Evolutionary conservation across 495 filamentous ascomycete species (phyloP).

Genomic region (Hypoxylon rickii): DNA sequence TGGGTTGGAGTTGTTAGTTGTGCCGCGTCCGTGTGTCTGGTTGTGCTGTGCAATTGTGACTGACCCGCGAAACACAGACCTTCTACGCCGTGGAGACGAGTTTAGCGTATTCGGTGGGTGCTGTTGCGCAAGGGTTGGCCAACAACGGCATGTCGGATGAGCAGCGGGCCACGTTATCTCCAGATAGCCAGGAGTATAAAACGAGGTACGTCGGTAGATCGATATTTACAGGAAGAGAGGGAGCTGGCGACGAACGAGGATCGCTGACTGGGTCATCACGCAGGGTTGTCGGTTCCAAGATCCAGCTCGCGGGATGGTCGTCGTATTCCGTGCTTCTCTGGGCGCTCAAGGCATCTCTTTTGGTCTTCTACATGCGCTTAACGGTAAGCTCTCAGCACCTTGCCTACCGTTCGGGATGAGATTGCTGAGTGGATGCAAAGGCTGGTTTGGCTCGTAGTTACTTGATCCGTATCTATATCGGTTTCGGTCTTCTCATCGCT

Average conservation of each 20-base stretch:
- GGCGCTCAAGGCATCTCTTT: conserved; percentile 60
- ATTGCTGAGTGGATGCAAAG: conserved; percentile 21
- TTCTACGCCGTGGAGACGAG: conserved; percentile 45
- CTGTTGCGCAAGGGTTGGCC: conserved; percentile 58
- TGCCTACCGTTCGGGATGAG: neutral
- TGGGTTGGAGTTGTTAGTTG: conserved; percentile 48
- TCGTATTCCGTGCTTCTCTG: conserved; percentile 58
- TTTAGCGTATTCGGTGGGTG: conserved; percentile 45
- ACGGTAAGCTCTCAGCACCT: conserved; percentile 47
- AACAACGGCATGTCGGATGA: conserved; percentile 66
- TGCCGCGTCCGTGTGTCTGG: neutral
- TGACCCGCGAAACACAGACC: conserved; percentile 30
- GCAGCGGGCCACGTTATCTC: conserved; percentile 49
- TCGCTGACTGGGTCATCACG: conserved; percentile 13
- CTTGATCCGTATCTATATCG: conserved; percentile 56
- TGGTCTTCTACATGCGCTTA: conserved; percentile 61
- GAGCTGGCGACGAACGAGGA: neutral
- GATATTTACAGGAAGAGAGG: neutral
- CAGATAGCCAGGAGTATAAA: conserved; percentile 53
- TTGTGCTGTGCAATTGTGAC: too few relatives aligned
- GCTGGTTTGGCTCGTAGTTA: conserved; percentile 51
- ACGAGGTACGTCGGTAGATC: conserved; percentile 34
- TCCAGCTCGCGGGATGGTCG: conserved; percentile 62
- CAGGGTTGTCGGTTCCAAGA: conserved; percentile 61
- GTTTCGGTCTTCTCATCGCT: conserved; percentile 52